Base-by-base conservation (phyloP, 2,329 filamentous ascomycete genomes). In the Talaromyces sp. region DNA sequence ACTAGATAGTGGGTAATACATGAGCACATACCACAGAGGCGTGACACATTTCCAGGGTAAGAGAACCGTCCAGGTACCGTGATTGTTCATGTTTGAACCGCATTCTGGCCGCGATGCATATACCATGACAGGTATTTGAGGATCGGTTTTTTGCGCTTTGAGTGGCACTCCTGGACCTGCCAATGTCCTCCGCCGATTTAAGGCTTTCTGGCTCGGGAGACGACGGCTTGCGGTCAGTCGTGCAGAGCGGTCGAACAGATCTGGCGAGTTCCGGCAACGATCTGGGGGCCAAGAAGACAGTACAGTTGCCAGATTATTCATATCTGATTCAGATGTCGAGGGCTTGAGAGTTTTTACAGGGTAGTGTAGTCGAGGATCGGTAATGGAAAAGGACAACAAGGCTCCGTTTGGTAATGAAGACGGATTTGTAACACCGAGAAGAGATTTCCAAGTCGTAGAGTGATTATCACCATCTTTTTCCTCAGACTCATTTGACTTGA, bases 31-130 rank as follows among this genome's bases (percentile, higher is more conserved):
- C 95, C 95, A 99, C 37, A 97, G 83, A 0, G 92, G 87, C 41
- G 87, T 82, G 41, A 98, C 90, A 71, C 91, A 97, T 73, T 91
- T 93, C 92, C 94, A 97, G 0, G 95, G 95, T 3, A 95, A 84
- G 27, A 98, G 82, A 1, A 98, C 75, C 0, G 89, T 95, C 92
- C 93, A 98, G 0, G 84, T 88, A 0, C 90, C 89, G 57, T 90
- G 87, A 1, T 82, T 80, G 56, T 84, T 84, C 11, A 76, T 80
- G 43, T 79, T 77, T 7, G 70, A 67, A n/a, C 70, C 65, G 37
- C 64, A 60, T 11, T 78, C 74, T 10, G 83, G 75, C 3, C 87
- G 84, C 11, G 86, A 87, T 39, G 89, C 83, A 4, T 92, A 82
- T 6, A 96, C 78, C 1, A 94, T 81, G 45, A 94, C 78, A 0